Conservation (phyloP, 352 stramenopile species). For the Achlya hypogyna region DNA sequence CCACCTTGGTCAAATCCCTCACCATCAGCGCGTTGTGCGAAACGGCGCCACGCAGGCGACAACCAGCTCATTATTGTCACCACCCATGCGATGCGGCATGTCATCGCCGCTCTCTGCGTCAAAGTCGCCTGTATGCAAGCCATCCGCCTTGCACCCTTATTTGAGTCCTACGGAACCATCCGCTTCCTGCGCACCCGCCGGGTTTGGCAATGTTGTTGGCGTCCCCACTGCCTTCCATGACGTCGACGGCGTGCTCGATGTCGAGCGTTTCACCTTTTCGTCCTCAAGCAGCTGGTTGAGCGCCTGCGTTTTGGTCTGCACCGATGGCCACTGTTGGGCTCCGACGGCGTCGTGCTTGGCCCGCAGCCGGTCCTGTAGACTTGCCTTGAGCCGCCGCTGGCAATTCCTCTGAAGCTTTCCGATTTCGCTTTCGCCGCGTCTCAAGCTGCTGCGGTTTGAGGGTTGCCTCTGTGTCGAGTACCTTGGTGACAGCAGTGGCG, state of each 20-base stretch:
- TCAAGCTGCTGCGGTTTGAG: slow-evolving; percentile 23
- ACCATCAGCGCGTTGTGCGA: too few species aligned
- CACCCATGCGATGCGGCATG: too few species aligned
- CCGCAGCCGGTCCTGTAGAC: not conserved
- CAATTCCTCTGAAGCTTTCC: not conserved
- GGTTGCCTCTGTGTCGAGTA: not conserved
- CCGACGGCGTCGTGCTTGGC: slow-evolving; percentile 7
- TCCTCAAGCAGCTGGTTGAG: not conserved
- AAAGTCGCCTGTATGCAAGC: not conserved
- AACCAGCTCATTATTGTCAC: too few species aligned
- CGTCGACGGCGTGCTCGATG: slow-evolving; percentile 3
- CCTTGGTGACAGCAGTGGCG: not conserved
- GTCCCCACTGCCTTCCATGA: slow-evolving; percentile 1
- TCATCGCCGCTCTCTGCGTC: too few species aligned
- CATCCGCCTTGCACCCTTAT: not conserved
- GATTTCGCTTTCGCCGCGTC: slow-evolving; percentile 24
- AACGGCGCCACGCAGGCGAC: too few species aligned
- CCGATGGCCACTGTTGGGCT: not conserved
- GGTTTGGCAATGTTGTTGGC: slow-evolving; percentile 7
- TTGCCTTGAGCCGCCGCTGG: not conserved
- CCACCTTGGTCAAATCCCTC: too few species aligned
- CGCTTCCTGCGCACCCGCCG: too few species aligned
- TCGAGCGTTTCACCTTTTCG: not conserved
- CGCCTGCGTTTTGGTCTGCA: not conserved
- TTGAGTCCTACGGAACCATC: too few species aligned